Evolutionary conservation across 805 yeast species (phyloP).

Genomic region (Saccharomycopsis capsularis): DNA sequence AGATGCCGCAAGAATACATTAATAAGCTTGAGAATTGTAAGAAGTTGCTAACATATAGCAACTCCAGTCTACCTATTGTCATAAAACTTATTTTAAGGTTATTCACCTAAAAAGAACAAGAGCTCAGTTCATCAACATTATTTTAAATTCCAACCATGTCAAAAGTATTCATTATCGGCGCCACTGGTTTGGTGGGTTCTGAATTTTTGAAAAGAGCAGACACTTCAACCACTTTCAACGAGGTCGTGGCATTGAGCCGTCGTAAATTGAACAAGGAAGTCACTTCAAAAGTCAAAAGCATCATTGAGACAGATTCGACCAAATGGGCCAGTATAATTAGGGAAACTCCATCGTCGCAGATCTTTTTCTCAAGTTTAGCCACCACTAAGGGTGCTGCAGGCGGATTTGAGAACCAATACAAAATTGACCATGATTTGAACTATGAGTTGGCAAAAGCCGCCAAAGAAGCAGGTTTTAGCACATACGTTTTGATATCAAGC

Average conservation of each 20-base stretch:
- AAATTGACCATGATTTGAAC: conserved; percentile 71
- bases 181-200: conserved; percentile 74
- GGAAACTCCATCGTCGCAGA: conserved; percentile 30
- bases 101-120: no score
- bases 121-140: no score
- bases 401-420: conserved; percentile 56
- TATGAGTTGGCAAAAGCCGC: conserved; percentile 66
- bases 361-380: conserved; percentile 62
- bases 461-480: conserved; percentile 56
- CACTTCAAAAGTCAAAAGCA: conserved; percentile 29
- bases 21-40: no score
- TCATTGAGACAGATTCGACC: conserved; percentile 39
- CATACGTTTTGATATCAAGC: conserved; percentile 62
- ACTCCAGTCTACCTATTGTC: no score
- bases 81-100: no score
- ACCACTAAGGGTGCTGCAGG: conserved; percentile 74
- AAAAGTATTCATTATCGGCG: conserved; percentile 47
- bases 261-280: conserved; percentile 25
- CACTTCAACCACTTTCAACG: conserved; percentile 30
- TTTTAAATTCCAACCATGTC: no score
- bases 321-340: conserved; percentile 43
- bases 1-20: no score
- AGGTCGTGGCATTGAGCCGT: conserved; percentile 47
- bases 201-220: conserved; percentile 43
- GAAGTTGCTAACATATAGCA: no score